Conservation (phyloP, 305 asterid genomes). For the Fraxinus paxiana region DNA sequence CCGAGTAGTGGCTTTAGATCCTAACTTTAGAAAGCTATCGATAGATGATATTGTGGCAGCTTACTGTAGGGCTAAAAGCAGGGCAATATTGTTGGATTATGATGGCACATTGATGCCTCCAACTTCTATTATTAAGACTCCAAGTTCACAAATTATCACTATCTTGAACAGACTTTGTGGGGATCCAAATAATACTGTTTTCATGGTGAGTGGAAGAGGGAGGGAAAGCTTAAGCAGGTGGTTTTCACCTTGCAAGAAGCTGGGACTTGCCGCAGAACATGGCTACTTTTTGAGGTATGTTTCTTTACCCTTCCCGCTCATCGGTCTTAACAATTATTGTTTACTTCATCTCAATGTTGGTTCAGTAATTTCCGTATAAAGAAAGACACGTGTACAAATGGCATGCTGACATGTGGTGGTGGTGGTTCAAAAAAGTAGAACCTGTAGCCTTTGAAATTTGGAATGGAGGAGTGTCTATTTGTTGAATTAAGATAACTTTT, state of each 20-base stretch:
- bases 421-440: not conserved
- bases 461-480: not conserved
- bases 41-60: conserved; percentile 68
- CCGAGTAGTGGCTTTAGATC: conserved; percentile 84
- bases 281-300: conserved; percentile 81
- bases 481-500: not conserved
- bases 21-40: conserved; percentile 79
- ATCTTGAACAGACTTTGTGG: conserved; percentile 64
- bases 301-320: conserved; percentile 20
- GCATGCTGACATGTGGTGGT: not conserved
- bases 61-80: conserved; percentile 54
- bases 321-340: conserved; percentile 5
- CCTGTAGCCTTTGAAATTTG: not conserved
- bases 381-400: not conserved
- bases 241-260: conserved; percentile 74
- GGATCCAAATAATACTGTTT: conserved; percentile 59
- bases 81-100: conserved; percentile 87
- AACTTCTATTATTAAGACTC: conserved; percentile 67
- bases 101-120: conserved; percentile 97
- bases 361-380: not conserved
- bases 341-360: not conserved
- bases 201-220: conserved; percentile 94
- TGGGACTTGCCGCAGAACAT: conserved; percentile 96
- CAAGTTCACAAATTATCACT: conserved; percentile 62
- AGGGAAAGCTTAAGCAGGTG: conserved; percentile 72